Evolutionary conservation across 441 rosid genomes (phyloP), one percentile per base, ranked within the genome.

Genomic region (Euphorbia corollata): DNA sequence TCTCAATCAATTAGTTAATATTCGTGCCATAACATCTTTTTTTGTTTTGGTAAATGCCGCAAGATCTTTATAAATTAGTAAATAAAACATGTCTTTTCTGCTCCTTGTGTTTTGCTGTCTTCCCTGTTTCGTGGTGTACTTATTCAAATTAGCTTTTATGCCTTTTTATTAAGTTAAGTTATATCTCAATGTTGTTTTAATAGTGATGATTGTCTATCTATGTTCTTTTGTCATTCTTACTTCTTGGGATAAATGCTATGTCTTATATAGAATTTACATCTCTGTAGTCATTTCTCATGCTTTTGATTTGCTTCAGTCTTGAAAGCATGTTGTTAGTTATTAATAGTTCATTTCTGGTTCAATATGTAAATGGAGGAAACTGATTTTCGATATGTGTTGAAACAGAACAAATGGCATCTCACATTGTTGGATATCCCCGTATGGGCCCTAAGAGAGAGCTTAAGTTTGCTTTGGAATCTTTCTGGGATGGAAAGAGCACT

Each of bases 371-470:
- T 55, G 59, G 38, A 51, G 50, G 57, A 47, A 51, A 47, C 63
- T 70, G 30, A 66, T 19, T 57, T 59, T 38, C 64, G n/a, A 53
- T 60, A 43, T 61, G 56, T 63, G 19, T 41, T 54, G 23, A 66
- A n/a, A 71, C 83, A 89, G 58, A 79, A 71, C 32, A 84, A 47
- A 93, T 91, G 97, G 95, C 95, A 6, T 88, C 97, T 53, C 98
- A 93, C 81, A 79, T 93, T 80, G 96, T 87, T 86, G 97, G 99
- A 84, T 93, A 93, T 41, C 99, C 99, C 47, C 95, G 97, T 61
- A 93, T 93, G 99, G 99, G 99, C 59, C 98, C 98, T 67, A 93
- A 90, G 84, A 93, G 97, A 71, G 97, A 90, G 90, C 96, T 92
- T 72, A 92, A 92, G 81, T 93, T 90, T 59, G 97, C 99, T 1